Evolutionary conservation across 2,329 filamentous ascomycete genomes (phyloP).

Genomic region (Pseudopithomyces maydicus): DNA sequence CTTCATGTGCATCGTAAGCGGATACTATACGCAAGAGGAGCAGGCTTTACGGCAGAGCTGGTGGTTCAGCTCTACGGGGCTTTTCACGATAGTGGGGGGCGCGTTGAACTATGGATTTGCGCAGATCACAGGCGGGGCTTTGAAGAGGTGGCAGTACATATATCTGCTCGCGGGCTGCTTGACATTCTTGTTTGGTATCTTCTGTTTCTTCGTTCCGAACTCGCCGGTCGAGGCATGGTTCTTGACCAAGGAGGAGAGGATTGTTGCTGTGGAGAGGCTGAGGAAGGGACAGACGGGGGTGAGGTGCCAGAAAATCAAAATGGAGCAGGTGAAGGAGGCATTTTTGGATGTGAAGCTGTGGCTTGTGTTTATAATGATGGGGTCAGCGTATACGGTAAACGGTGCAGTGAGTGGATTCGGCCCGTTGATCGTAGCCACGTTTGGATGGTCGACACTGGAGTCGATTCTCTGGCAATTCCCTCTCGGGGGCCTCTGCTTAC

Average conservation of each 20-base stretch:
- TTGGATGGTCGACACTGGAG: constrained; percentile 49
- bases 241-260: constrained; percentile 64
- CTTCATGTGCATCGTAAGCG: constrained; percentile 59
- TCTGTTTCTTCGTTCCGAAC: constrained; percentile 69
- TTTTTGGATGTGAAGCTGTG: constrained; percentile 53
- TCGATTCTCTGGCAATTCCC: constrained; percentile 69
- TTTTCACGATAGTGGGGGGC: constrained; percentile 40
- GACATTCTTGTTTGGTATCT: constrained; percentile 66
- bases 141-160: constrained; percentile 68
- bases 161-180: constrained; percentile 66
- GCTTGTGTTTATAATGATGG: constrained; percentile 47
- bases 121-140: constrained; percentile 37
- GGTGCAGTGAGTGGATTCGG: constrained; percentile 50
- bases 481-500: constrained; percentile 69
- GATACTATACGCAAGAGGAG: constrained; percentile 49
- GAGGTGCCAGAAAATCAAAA: constrained; percentile 57
- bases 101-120: constrained; percentile 46
- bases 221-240: constrained; percentile 73
- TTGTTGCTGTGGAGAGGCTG: constrained; percentile 57
- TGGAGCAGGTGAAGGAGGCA: constrained; percentile 56
- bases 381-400: constrained; percentile 62
- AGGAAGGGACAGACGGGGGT: constrained; percentile 57
- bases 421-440: constrained; percentile 44
- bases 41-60: constrained; percentile 61
- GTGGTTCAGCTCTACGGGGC: constrained; percentile 66